Conservation (phyloP, 208 protist genomes). For the Leishmania amazonensis region DNA sequence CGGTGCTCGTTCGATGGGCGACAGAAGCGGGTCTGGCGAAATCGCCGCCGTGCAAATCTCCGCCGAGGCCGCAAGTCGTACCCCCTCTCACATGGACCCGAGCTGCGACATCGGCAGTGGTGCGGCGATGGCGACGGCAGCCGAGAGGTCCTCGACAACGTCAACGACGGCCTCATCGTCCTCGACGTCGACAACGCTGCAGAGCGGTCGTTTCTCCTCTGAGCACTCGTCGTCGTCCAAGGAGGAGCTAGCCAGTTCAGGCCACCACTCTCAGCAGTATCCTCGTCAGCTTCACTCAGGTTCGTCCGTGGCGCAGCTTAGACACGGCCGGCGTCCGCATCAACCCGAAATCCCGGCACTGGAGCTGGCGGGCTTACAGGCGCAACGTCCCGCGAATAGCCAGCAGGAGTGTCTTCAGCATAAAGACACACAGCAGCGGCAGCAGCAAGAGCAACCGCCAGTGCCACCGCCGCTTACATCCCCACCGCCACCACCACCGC, state of each 20-base stretch:
- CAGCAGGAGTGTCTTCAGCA: neutral
- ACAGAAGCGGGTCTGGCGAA: neutral
- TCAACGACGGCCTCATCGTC: neutral
- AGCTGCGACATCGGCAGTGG: neutral
- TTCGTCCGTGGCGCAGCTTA: neutral
- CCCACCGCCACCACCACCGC: neutral
- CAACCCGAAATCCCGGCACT: neutral
- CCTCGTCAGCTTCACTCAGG: neutral
- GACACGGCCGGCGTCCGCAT: neutral
- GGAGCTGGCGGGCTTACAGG: neutral
- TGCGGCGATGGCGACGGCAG: neutral
- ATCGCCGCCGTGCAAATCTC: neutral
- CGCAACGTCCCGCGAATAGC: neutral
- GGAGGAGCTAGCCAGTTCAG: conserved; percentile 2
- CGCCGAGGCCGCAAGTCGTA: neutral
- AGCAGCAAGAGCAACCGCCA: neutral
- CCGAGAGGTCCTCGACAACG: neutral
- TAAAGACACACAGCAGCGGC: neutral
- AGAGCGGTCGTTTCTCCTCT: neutral
- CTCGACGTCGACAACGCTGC: neutral
- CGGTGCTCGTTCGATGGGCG: neutral
- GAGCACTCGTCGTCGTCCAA: conserved; percentile 5
- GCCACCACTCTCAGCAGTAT: neutral
- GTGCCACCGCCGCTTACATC: neutral
- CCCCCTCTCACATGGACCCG: neutral